Evolutionary conservation across 2,329 filamentous ascomycete species (phyloP), one percentile per base, ranked within the genome.

Genomic region (Drechslerella dactyloides): DNA sequence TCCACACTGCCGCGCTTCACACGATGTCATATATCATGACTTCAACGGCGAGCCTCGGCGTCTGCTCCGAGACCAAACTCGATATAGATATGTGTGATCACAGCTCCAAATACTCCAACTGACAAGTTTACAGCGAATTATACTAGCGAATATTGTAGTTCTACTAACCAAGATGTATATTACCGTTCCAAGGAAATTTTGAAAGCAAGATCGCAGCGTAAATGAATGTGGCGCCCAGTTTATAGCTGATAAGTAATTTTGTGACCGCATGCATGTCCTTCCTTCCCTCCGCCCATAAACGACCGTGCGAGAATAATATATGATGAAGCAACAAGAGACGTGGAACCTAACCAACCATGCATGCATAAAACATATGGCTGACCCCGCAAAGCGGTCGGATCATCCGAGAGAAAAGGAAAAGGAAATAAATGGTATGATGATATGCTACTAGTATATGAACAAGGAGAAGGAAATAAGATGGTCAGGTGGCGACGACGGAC

Each of bases 151-250:
- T 7, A 13, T 37, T 6, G 33, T 13, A 37, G 33, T 37, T 7
- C 6, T 42, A 42, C 37, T 6, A 42, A 42, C 4, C 37, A 4
- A 15, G 15, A 42, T 2, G n/a, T 13, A 42, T 33, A 42, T 42
- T 17, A 42, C 11, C 37, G 37, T 42, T 42, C 37, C 37, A 42
- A 42, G 37, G n/a, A 42, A 42, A 42, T 42, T 33, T 33, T 33
- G 13, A 42, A 15, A 42, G 37, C 37, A 42, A 42, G n/a, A 42
- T 13, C 13, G 37, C n/a, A 17, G 8, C 27, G 27, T 33, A 42
- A 42, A 42, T 15, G 37, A 42, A 42, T 17, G 37, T 42, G 37
- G 37, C 37, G 37, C 37, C 37, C 37, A 42, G 2, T 42, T 4
- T 42, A 42, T 42, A 42, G n/a, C n/a, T n/a, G n/a, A n/a, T 42